A percentile compares a stretch with the other conserved stretches of the same genome.
Conservation (phyloP, 257 asterid species). For the Eustoma russellianum region DNA sequence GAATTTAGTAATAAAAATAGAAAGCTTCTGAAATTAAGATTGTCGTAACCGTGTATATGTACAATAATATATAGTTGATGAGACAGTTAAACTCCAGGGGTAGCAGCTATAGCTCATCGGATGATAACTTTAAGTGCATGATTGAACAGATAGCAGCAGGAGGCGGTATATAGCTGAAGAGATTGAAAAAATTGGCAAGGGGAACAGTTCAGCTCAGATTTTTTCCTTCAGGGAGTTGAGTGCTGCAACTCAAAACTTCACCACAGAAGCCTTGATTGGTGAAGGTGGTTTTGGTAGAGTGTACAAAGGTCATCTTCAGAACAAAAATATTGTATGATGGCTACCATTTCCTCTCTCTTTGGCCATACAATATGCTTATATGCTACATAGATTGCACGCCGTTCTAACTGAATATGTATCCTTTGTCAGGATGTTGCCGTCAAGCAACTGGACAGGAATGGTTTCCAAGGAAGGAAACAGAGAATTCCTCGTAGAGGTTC, state of each 20-base stretch:
- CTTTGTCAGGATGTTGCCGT: slow-evolving; percentile 57
- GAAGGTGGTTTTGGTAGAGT: slow-evolving; percentile 88
- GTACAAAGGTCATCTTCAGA: slow-evolving; percentile 42
- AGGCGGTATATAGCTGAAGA: slow-evolving; percentile 44
- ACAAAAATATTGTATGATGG: slow-evolving; percentile 27
- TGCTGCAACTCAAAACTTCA: slow-evolving; percentile 42
- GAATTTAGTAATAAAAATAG: no score
- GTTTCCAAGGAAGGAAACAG: slow-evolving; percentile 70
- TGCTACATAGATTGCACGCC: not conserved
- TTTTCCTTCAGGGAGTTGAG: slow-evolving; percentile 47
- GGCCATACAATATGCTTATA: not conserved
- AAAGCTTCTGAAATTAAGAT: no score
- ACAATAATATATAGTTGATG: no score
- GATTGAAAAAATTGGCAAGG: slow-evolving; percentile 44
- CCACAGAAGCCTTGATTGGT: slow-evolving; percentile 34
- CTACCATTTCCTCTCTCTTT: not conserved
- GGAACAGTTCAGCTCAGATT: slow-evolving; percentile 39
- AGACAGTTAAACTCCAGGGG: no score
- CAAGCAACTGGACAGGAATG: slow-evolving; percentile 68
- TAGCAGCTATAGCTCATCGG: no score
- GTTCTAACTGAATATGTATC: not conserved
- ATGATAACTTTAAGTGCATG: no score
- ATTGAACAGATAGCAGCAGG: slow-evolving; percentile 45
- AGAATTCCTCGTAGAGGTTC: slow-evolving; percentile 73
- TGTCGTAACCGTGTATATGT: no score